Evolutionary conservation across 345 rosid species (phyloP).

Genomic region (Arabis hirsuta): DNA sequence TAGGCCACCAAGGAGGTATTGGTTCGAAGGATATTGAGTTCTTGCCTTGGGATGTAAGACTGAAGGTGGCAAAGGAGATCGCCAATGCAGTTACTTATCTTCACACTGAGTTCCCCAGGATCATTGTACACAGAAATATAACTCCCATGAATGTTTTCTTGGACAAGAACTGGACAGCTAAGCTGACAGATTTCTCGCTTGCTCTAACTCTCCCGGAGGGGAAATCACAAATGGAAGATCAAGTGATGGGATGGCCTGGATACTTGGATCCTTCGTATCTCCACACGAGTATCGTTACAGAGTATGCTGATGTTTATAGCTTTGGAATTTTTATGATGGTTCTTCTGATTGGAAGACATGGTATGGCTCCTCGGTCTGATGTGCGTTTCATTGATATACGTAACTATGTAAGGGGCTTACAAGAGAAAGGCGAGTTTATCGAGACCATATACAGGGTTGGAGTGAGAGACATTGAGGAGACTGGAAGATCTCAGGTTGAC

Average conservation of each 20-base stretch:
- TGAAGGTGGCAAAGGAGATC: constrained; percentile 15
- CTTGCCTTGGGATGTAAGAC: background rate
- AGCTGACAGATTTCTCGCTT: constrained; percentile 1
- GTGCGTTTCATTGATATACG: background rate
- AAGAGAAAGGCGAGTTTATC: background rate
- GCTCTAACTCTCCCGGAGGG: background rate
- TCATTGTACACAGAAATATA: constrained; percentile 10
- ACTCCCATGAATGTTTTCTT: constrained; percentile 15
- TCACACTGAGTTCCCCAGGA: constrained; percentile 14
- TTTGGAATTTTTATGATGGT: constrained; percentile 26
- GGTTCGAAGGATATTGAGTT: background rate
- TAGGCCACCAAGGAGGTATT: constrained; percentile 7
- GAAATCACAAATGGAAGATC: background rate
- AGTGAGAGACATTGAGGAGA: background rate
- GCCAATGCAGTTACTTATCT: constrained; percentile 20
- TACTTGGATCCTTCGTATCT: constrained; percentile 12
- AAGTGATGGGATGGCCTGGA: constrained; percentile 14
- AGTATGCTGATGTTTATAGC: constrained; percentile 27
- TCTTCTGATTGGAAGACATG: constrained; percentile 12
- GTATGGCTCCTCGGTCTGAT: background rate
- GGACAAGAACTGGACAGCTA: constrained; percentile 19
- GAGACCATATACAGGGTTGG: background rate
- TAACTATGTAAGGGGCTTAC: background rate
- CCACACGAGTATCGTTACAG: constrained; percentile 11
- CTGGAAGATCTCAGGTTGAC: background rate